Conservation (phyloP, 1,139 yeast species). For the Lizanozyma gosingica region DNA sequence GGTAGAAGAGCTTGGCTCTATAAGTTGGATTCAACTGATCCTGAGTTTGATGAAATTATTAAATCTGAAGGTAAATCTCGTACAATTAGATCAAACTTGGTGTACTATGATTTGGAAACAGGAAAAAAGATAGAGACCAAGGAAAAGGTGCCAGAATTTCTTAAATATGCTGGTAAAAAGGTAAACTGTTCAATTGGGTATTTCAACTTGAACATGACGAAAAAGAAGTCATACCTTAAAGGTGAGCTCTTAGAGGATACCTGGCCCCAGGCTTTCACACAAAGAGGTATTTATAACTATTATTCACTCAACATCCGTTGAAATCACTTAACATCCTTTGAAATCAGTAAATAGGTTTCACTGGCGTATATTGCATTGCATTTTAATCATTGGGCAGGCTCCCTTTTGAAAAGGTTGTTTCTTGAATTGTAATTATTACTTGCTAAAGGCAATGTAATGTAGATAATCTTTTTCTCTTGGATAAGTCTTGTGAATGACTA, state of each 20-base stretch:
- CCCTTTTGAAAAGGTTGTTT: no score
- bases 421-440: no score
- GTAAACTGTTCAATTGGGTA: constrained; percentile 51
- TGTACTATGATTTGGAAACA: constrained; percentile 53
- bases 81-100: constrained; percentile 17
- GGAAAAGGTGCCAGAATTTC: constrained; percentile 47
- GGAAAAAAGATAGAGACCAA: constrained; percentile 57
- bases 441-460: no score
- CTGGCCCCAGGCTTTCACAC: constrained; percentile 58
- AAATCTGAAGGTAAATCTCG: constrained; percentile 9
- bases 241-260: constrained; percentile 34
- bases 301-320: constrained; percentile 43
- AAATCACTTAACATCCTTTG: no score
- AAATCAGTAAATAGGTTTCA: no score
- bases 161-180: constrained; percentile 56
- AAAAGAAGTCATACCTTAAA: constrained; percentile 20
- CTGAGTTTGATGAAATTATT: constrained; percentile 23
- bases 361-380: no score
- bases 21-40: constrained; percentile 32
- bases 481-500: no score
- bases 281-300: constrained; percentile 66
- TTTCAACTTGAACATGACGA: constrained; percentile 28
- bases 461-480: no score
- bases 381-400: no score
- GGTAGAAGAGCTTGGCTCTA: constrained; percentile 85